These are phyloP conservation scores for Malus hybrid DNA, from an alignment of 331 rosid genomes.

Conservation along the genomic window DNA sequence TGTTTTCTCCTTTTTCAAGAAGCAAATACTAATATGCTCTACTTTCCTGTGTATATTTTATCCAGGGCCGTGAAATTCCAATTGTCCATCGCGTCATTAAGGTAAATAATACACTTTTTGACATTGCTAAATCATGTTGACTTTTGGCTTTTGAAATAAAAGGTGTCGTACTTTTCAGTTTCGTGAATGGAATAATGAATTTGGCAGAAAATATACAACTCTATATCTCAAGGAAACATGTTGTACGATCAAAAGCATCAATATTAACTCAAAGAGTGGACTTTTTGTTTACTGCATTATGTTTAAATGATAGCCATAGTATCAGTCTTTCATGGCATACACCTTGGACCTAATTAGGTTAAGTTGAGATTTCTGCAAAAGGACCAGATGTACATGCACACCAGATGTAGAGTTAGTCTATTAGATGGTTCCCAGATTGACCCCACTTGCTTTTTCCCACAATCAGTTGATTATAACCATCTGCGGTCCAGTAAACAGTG, in stretches of 20 bases:
- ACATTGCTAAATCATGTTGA: not conserved
- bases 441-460: not conserved
- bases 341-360: not conserved
- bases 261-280: not conserved
- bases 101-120: conserved; percentile 28
- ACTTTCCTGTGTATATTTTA: not conserved
- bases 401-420: not conserved
- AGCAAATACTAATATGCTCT: conserved; percentile 2
- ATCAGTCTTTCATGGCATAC: not conserved
- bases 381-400: not conserved
- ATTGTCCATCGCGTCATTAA: conserved; percentile 88
- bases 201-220: not conserved
- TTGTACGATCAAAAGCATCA: not conserved
- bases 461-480: not conserved
- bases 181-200: not conserved
- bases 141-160: not conserved
- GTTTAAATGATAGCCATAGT: not conserved
- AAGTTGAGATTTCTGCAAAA: not conserved
- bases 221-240: not conserved
- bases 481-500: not conserved
- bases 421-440: not conserved
- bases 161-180: not conserved
- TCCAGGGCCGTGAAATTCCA: conserved; percentile 94
- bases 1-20: not conserved
- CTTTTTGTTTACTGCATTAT: not conserved